Conservation (phyloP, 345 rosid species). For the Acer negundo region DNA sequence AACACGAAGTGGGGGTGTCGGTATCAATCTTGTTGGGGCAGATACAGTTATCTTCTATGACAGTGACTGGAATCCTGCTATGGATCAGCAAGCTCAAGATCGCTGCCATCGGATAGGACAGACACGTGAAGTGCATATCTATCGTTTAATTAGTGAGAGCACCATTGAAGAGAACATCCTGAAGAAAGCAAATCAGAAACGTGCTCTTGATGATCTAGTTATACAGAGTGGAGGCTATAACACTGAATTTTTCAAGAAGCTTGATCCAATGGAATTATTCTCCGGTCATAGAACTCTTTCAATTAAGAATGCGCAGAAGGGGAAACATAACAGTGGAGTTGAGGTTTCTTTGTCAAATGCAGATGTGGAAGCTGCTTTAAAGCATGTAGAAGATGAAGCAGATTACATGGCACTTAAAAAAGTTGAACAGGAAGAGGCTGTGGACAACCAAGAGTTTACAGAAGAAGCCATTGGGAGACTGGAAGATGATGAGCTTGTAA, state of each 20-base stretch:
- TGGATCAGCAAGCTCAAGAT: constrained; percentile 99
- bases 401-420: constrained; percentile 99
- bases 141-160: constrained; percentile 94
- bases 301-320: constrained; percentile 54
- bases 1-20: constrained; percentile 99
- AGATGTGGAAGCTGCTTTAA: constrained; percentile 98
- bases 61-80: constrained; percentile 99
- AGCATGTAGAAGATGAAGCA: constrained; percentile 98
- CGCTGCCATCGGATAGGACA: constrained; percentile 99
- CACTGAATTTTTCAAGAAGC: constrained; percentile 98
- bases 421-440: constrained; percentile 99
- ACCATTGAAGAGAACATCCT: constrained; percentile 98
- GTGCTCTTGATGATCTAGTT: constrained; percentile 95
- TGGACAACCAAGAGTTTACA: constrained; percentile 96
- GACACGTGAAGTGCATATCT: constrained; percentile 97
- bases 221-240: constrained; percentile 98
- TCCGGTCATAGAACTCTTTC: constrained; percentile 75
- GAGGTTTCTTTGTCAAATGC: constrained; percentile 76
- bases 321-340: constrained; percentile 47
- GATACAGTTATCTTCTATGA: constrained; percentile 99
- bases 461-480: constrained; percentile 87
- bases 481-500: constrained; percentile 89
- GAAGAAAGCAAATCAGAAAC: constrained; percentile 99
- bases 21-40: constrained; percentile 98
- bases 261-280: constrained; percentile 95